Percentiles rank a stretch among this genome's conserved stretches.
phyloP scores from a whole-genome alignment of 139 green algal species.

The Closterium sp. region DNA sequence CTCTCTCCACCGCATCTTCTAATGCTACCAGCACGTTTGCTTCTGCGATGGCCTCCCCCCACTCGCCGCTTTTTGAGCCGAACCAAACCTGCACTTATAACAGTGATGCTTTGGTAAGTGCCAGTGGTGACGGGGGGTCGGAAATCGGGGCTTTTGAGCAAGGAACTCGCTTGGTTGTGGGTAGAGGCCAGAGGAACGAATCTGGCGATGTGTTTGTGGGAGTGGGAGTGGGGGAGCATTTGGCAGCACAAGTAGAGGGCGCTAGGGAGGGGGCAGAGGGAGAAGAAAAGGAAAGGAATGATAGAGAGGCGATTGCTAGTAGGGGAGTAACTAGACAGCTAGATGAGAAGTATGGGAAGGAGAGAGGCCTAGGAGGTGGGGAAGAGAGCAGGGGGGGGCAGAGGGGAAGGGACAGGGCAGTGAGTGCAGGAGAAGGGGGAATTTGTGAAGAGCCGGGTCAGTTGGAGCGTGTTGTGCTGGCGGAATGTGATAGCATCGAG shows the following conservation, averaged over 20 bases:
- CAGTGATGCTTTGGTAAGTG: not conserved
- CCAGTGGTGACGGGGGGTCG: too few species aligned
- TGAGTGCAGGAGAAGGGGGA: not conserved
- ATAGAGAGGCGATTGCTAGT: not conserved
- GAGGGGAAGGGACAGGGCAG: not conserved
- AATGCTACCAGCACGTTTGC: not conserved
- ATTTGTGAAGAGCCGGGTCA: not conserved
- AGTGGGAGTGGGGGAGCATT: not conserved
- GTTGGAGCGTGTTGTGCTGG: not conserved
- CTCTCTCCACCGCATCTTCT: not conserved
- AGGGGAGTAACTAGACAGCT: not conserved
- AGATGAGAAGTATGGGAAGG: not conserved
- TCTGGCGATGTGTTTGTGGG: not conserved
- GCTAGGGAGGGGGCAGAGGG: not conserved
- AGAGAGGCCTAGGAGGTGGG: too few species aligned
- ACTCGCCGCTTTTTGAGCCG: not conserved
- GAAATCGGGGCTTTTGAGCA: not conserved
- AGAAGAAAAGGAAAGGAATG: not conserved
- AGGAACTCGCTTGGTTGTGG: too few species aligned
- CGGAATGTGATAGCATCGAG: not conserved
- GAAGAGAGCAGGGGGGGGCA: too few species aligned
- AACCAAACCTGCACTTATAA: not conserved
- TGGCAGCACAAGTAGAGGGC: not conserved
- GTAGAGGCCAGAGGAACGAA: too few species aligned
- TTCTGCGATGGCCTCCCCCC: not conserved